Base-by-base conservation (phyloP, 345 rosid genomes). In the Syzygium jambos region DNA sequence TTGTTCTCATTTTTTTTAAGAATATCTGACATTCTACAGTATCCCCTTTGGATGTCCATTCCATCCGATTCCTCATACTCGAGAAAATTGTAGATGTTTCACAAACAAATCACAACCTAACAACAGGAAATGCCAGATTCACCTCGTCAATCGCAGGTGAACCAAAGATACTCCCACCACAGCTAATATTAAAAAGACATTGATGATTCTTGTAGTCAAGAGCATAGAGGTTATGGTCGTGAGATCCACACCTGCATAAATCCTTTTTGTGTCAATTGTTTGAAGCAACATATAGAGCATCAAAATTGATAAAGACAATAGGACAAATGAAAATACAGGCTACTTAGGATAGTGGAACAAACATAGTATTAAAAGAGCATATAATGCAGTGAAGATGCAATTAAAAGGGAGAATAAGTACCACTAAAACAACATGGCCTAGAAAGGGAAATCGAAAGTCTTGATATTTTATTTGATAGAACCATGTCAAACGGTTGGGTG, bases 121-220 rank as follows among this genome's bases (percentile, higher is more conserved):
- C 52, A 46, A 63, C 30, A 86, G 82, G 61, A 34, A 80, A 65
- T 85, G 84, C 34, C 17, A 51, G 38, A 65, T 89, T 87, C 87
- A 97, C 98, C 99, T 96, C 95, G 86, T 96, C 98, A 91, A 98
- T 90, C 89, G 94, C 92, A 86, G 99, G 99, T 9, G 98, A 95
- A 46, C 99, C 96, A 89, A 92, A 98, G 89, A 98, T 93, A 86
- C 99, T 98, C 78, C 99, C 99, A 77, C 97, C 98, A 89, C 98
- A 95, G 52, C 93, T 88, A 91, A 95, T 93, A 91, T 85, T 93
- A 90, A 92, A 95, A 84, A 94, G 89, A 90, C 99, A 98, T 87
- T 93, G 68, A 78, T 89, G 92, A 80, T 89, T 94, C 90, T 65
- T 93, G 90, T 95, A 96, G 90, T 96, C 96, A 91, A 96, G 98